phyloP scores from a whole-genome alignment of 1,284 basidiomycete species.

The Ustilago sp. region DNA sequence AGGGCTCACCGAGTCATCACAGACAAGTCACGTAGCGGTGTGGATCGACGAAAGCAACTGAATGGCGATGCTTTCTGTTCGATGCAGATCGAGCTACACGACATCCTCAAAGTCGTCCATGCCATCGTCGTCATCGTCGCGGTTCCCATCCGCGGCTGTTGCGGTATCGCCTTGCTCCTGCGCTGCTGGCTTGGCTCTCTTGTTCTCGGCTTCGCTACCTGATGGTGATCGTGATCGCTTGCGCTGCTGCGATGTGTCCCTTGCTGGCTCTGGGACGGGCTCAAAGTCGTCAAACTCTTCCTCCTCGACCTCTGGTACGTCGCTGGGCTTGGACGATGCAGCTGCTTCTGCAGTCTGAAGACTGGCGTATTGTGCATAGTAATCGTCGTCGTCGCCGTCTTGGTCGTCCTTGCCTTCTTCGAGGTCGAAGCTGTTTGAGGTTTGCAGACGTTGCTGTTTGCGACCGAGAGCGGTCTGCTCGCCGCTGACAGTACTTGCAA shows the following conservation, averaged over 20 bases:
- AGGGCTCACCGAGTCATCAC: constrained; percentile 19
- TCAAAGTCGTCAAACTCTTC: constrained; percentile 54
- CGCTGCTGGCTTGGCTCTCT: constrained; percentile 29
- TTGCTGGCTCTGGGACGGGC: constrained; percentile 16
- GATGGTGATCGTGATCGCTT: constrained; percentile 40
- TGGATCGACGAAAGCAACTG: constrained; percentile 8
- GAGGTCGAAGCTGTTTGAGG: constrained; percentile 31
- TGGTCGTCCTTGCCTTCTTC: constrained; percentile 44
- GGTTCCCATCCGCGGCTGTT: constrained; percentile 6
- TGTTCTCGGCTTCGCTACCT: constrained; percentile 25
- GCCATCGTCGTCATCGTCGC: constrained; percentile 52
- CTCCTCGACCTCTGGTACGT: constrained; percentile 31
- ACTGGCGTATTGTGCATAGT: constrained; percentile 64
- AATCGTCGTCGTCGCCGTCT: constrained; percentile 60
- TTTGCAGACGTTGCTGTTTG: constrained; percentile 46
- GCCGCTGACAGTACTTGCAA: constrained; percentile 92
- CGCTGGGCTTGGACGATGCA: constrained; percentile 43
- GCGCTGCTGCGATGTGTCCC: constrained; percentile 14
- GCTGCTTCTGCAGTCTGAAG: constrained; percentile 53
- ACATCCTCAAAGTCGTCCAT: constrained; percentile 66
- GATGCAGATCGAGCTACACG: constrained; percentile 38
- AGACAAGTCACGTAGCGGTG: constrained; percentile 10
- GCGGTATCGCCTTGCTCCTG: constrained; percentile 6
- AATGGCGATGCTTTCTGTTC: constrained; percentile 7
- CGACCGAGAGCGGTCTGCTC: constrained; percentile 85